A percentile compares a stretch with the other conserved stretches of the same genome.
Conservation (phyloP, 164 flowering plant species). For the Saururus chinensis region DNA sequence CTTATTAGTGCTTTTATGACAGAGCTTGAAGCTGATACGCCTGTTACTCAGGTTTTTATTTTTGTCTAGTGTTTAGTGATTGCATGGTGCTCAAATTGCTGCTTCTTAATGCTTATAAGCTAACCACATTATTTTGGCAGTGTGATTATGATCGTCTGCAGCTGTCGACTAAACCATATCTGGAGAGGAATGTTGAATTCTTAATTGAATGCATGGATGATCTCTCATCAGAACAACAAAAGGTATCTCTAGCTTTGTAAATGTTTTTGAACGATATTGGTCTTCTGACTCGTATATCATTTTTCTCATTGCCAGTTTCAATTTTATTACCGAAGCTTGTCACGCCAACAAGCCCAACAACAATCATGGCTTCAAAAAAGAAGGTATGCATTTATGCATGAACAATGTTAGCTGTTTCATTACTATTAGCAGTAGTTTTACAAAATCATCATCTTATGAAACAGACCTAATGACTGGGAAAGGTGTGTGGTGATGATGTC, state of each 20-base stretch:
- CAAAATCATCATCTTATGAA: slow-evolving; percentile 35
- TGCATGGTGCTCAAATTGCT: not conserved
- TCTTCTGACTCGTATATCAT: not conserved
- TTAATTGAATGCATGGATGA: slow-evolving; percentile 97
- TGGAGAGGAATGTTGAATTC: slow-evolving; percentile 93
- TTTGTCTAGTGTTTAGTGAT: slow-evolving; percentile 1
- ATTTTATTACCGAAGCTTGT: slow-evolving; percentile 69
- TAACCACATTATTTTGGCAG: slow-evolving; percentile 23
- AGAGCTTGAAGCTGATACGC: slow-evolving; percentile 76
- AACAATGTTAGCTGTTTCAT: not conserved
- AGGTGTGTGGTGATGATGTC: too few relatives aligned
- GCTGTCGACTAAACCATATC: slow-evolving; percentile 59
- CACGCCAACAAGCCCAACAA: slow-evolving; percentile 95
- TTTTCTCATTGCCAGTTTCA: slow-evolving; percentile 49
- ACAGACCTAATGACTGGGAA: slow-evolving; percentile 24
- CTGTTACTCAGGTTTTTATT: slow-evolving; percentile 61
- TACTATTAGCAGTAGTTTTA: not conserved
- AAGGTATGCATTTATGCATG: slow-evolving; percentile 32
- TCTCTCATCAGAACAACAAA: slow-evolving; percentile 80
- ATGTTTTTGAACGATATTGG: not conserved
- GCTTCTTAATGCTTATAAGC: not conserved
- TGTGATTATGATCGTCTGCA: slow-evolving; percentile 90
- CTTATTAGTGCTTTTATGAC: slow-evolving; percentile 96
- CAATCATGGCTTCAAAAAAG: slow-evolving; percentile 98
- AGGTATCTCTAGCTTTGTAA: slow-evolving; percentile 32